Evolutionary conservation across 768 basidiomycete genomes (phyloP).

Genomic region (Trametopsis cervina): DNA sequence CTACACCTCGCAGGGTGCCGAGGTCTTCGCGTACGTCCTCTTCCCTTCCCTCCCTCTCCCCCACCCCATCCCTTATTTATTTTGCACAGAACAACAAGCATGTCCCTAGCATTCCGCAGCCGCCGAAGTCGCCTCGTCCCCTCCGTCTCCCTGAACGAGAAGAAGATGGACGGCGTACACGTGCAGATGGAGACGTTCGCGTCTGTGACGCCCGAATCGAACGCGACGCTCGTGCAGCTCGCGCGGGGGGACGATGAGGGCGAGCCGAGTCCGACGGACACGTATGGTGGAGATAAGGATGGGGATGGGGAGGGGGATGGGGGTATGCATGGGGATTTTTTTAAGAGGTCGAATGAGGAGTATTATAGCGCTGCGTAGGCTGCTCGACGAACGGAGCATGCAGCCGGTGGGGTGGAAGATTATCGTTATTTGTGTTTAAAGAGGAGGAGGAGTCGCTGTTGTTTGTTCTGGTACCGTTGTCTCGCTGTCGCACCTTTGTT

Average conservation of each 20-base stretch:
- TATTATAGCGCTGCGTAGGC: constrained; percentile 6
- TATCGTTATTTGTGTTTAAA: too few relatives aligned
- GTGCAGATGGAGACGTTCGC: constrained; percentile 69
- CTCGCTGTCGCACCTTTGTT: too few relatives aligned
- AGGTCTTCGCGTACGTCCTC: constrained; percentile 44
- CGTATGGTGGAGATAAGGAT: neutral
- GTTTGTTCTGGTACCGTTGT: too few relatives aligned
- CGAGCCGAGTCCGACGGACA: neutral
- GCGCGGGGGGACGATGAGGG: neutral
- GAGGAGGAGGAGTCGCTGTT: too few relatives aligned
- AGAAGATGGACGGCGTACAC: constrained; percentile 46
- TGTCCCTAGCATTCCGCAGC: constrained; percentile 48
- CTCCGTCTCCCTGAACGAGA: constrained; percentile 23
- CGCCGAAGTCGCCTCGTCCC: constrained; percentile 25
- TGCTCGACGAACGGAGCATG: too few relatives aligned
- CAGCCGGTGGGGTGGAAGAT: too few relatives aligned
- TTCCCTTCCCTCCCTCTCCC: too few relatives aligned
- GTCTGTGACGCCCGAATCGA: constrained; percentile 9
- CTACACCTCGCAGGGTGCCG: constrained; percentile 42
- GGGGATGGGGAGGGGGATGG: too few relatives aligned
- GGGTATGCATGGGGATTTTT: neutral
- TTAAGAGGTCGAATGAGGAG: constrained; percentile 6
- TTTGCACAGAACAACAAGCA: neutral
- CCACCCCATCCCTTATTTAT: too few relatives aligned
- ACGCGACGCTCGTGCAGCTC: neutral